Evolutionary conservation across 768 basidiomycete species (phyloP).

Genomic region (Termitomyces sp.): DNA sequence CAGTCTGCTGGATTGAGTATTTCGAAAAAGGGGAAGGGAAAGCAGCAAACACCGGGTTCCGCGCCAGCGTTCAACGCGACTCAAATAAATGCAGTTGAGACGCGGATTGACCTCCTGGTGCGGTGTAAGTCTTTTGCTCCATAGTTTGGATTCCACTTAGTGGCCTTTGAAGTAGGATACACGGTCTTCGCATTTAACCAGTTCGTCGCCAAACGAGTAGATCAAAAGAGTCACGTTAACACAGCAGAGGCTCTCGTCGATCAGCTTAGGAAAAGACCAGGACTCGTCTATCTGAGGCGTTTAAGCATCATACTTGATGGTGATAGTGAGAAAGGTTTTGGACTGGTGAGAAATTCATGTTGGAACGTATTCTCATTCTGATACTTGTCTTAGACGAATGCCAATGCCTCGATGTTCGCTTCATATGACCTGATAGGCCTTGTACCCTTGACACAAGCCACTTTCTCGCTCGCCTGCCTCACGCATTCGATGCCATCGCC

Average conservation of each 20-base stretch:
- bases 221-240: slow-evolving; percentile 66
- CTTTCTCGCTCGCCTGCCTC: slow-evolving; percentile 77
- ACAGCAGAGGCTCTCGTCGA: slow-evolving; percentile 51
- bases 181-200: slow-evolving; percentile 76
- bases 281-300: slow-evolving; percentile 66
- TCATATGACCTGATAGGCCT: slow-evolving; percentile 77
- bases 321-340: slow-evolving; percentile 83
- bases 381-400: slow-evolving; percentile 49
- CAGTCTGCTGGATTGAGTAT: slow-evolving; percentile 22
- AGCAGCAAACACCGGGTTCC: slow-evolving; percentile 18
- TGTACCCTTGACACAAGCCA: slow-evolving; percentile 62
- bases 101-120: slow-evolving; percentile 61
- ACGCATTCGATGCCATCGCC: slow-evolving; percentile 74
- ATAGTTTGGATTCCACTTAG: neutral
- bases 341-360: slow-evolving; percentile 49
- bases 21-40: slow-evolving; percentile 57
- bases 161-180: slow-evolving; percentile 68
- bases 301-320: slow-evolving; percentile 79
- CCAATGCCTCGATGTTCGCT: slow-evolving; percentile 56
- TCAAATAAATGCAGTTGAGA: slow-evolving; percentile 56
- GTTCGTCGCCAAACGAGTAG: slow-evolving; percentile 64
- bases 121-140: slow-evolving; percentile 49
- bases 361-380: neutral
- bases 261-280: slow-evolving; percentile 53
- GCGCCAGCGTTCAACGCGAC: slow-evolving; percentile 40